These are phyloP conservation scores for Carex arenaria DNA, from an alignment of 202 grass and related monocot species.

Conservation along the genomic window DNA sequence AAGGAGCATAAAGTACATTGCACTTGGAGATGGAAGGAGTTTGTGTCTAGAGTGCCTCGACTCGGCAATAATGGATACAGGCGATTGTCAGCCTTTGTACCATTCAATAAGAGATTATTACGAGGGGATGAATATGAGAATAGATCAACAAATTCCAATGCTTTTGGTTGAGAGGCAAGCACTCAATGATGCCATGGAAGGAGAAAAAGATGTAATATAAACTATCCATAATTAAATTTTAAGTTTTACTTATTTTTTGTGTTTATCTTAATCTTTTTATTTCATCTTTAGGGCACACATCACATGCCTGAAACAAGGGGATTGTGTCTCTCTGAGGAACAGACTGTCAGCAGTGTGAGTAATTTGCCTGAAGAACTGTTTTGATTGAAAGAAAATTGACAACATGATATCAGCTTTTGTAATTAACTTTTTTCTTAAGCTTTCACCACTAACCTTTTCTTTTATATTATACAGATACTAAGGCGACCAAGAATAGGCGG, in stretches of 20 bases:
- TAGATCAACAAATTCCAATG: conserved; percentile 98
- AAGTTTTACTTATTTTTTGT: background rate
- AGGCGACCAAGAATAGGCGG: conserved; percentile 75
- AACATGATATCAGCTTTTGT: background rate
- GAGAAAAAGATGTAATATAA: conserved; percentile 67
- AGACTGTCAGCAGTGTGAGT: conserved; percentile 84
- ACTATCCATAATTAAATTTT: background rate
- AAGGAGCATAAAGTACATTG: conserved; percentile 74
- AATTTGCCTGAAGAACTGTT: conserved; percentile 22
- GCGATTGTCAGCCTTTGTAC: conserved; percentile 81
- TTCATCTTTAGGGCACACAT: conserved; percentile 54
- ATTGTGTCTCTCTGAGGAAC: conserved; percentile 91
- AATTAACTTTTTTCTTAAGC: background rate
- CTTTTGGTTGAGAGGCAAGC: conserved; percentile 97
- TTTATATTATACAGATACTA: conserved; percentile 49
- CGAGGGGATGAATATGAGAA: conserved; percentile 96
- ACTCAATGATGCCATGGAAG: conserved; percentile 98
- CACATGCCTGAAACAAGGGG: conserved; percentile 96
- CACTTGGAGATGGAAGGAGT: conserved; percentile 72
- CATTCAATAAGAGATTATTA: conserved; percentile 96
- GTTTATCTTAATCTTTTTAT: background rate
- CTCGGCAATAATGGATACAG: conserved; percentile 86
- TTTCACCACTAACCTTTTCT: background rate
- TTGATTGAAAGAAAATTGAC: background rate
- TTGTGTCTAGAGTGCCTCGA: conserved; percentile 90